These are phyloP conservation scores for Wickerhamiella nectarea DNA, from an alignment of 805 yeast genomes.

Conservation along the genomic window DNA sequence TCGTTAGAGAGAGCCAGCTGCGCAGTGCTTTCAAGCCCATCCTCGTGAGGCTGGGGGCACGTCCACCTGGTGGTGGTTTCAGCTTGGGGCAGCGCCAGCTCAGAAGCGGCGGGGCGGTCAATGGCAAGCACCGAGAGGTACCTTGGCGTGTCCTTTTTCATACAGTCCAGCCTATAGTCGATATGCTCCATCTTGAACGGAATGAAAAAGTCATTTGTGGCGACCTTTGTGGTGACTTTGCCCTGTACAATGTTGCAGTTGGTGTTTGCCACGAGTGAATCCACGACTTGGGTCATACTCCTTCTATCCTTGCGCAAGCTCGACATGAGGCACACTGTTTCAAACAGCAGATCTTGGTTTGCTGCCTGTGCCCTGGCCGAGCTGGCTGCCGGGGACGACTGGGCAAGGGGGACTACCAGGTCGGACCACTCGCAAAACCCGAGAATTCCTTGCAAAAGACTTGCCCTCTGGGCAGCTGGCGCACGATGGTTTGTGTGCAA, in stretches of 20 bases:
- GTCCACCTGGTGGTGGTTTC: not conserved
- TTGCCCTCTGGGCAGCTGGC: not conserved
- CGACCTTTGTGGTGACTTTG: not conserved
- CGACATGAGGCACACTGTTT: conserved; percentile 32
- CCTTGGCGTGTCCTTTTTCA: not conserved
- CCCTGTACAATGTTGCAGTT: conserved; percentile 37
- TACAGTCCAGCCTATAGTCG: not conserved
- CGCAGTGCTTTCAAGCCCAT: not conserved
- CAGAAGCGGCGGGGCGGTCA: conserved; percentile 1
- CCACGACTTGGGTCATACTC: conserved; percentile 33
- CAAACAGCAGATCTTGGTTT: conserved; percentile 32
- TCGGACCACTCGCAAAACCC: conserved; percentile 14
- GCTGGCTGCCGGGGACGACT: not conserved
- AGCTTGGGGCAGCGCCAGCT: not conserved
- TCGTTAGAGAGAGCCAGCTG: conserved; percentile 11
- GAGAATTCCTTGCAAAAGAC: conserved; percentile 12
- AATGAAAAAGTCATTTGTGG: conserved; percentile 1
- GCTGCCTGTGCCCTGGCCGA: conserved; percentile 18
- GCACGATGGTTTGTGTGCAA: conserved; percentile 1
- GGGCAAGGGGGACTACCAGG: conserved; percentile 16
- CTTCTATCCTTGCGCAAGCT: conserved; percentile 27
- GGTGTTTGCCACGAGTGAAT: conserved; percentile 31
- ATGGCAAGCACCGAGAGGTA: not conserved
- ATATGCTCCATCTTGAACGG: not conserved
- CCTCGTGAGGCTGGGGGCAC: conserved; percentile 6